Percentiles rank a stretch among this genome's conserved stretches.
These are phyloP conservation scores for Gliomastix tumulicola DNA, from an alignment of 2,329 filamentous ascomycete genomes.

Conservation along the genomic window DNA sequence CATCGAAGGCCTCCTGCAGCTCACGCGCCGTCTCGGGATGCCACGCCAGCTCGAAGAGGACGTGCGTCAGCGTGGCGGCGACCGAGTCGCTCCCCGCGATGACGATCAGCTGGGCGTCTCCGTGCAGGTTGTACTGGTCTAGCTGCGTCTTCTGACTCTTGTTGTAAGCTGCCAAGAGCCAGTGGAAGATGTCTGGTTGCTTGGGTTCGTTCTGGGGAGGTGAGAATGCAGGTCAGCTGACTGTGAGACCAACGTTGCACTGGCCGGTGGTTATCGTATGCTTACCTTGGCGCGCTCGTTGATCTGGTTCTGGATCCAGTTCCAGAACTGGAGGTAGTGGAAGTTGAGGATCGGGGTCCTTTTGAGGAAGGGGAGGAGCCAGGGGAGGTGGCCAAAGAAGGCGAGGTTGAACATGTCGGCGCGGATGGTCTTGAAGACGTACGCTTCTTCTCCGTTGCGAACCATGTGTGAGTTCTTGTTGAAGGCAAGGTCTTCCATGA, in stretches of 20 bases:
- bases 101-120: conserved; percentile 13
- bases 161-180: conserved; percentile 1
- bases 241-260: not conserved
- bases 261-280: not conserved
- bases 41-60: conserved; percentile 17
- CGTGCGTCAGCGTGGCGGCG: conserved; percentile 18
- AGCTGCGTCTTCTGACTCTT: conserved; percentile 3
- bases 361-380: conserved; percentile 12
- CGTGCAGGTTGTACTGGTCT: conserved; percentile 7
- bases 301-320: conserved; percentile 1
- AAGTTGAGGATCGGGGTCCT: conserved; percentile 11
- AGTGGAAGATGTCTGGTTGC: conserved; percentile 11
- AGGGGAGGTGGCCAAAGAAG: conserved; percentile 12
- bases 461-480: conserved; percentile 25
- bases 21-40: not conserved
- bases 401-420: conserved; percentile 12
- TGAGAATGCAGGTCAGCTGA: too few species aligned
- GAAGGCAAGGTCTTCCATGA: conserved; percentile 30
- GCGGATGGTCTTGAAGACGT: conserved; percentile 8
- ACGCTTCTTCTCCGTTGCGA: conserved; percentile 10
- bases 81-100: conserved; percentile 21
- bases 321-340: conserved; percentile 7
- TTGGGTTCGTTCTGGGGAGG: conserved; percentile 8
- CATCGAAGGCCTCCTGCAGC: not conserved
- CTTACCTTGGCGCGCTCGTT: not conserved